Base-by-base conservation (phyloP, 192 early-diverging fungal genomes). In the Phlyctochytrium planicorne region DNA sequence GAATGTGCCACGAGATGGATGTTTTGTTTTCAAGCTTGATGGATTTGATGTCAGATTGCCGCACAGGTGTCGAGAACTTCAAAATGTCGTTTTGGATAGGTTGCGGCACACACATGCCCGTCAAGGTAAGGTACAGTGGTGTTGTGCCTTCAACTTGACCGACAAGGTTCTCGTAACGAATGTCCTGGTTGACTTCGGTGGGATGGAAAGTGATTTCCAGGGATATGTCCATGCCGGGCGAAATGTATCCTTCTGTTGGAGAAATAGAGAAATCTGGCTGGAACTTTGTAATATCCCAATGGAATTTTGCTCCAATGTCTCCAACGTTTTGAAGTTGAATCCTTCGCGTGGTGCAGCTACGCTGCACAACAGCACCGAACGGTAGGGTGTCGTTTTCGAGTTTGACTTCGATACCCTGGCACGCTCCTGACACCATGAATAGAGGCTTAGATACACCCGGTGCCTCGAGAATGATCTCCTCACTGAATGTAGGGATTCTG, bases 131-230 rank as follows among this genome's bases (percentile, higher is more conserved):
- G 34, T 64, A 81, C 3, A 87, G 50, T 16, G 80, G 71, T 17
- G 31, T 34, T 2, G 72, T 62, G 27, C 81, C 78, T 62, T 87
- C 84, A 33, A 87, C 67, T 2, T 52, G 23, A 62, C 84, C 84
- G 6, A 63, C 55, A 47, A 87, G 57, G 52, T 77, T 83, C 37
- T 87, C 86, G 52, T 80, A 78, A 2, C 84, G 74, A 29, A 87
- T 80, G 53, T 84, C 84, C 31, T 77, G 72, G 61, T 80, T 82
- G n/a, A 87, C 32, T 36, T 82, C 77, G 14, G 53, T 50, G 23
- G 86, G 86, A 62, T 84, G 84, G 70, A 87, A 87, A 0, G 75
- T 76, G 29, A 87, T 81, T 60, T 87, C 86, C 30, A 87, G 56
- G 36, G 82, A 70, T 20, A 87, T 66, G 27, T 87, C 84, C 79